These are phyloP conservation scores for Fallopia convolvulus DNA, from an alignment of 148 eudicot genomes.

Conservation along the genomic window DNA sequence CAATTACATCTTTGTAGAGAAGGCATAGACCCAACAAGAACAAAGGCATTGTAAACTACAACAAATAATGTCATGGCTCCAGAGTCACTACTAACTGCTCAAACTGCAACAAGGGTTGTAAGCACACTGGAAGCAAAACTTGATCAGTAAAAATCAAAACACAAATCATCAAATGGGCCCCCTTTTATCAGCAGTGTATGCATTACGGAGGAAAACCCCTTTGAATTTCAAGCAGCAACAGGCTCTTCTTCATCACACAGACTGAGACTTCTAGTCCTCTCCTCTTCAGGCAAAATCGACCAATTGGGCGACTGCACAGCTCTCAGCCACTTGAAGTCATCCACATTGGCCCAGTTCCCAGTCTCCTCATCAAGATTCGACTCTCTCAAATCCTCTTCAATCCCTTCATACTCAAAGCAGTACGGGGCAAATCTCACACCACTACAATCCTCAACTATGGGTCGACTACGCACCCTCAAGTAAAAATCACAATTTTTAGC, in stretches of 20 bases:
- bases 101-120: too few relatives aligned
- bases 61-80: too few relatives aligned
- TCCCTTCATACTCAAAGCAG: constrained; percentile 58
- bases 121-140: too few relatives aligned
- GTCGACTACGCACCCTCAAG: constrained; percentile 71
- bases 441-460: constrained; percentile 72
- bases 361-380: constrained; percentile 66
- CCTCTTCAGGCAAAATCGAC: constrained; percentile 62
- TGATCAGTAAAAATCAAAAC: too few relatives aligned
- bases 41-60: too few relatives aligned
- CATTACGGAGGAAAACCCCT: too few relatives aligned
- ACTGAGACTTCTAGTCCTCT: constrained; percentile 27
- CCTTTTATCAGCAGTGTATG: too few relatives aligned
- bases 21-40: too few relatives aligned
- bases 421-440: constrained; percentile 84
- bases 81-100: too few relatives aligned
- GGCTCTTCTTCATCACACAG: constrained; percentile 22
- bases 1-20: too few relatives aligned
- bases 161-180: too few relatives aligned
- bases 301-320: constrained; percentile 86
- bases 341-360: constrained; percentile 78
- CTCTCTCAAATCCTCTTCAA: constrained; percentile 52
- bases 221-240: neutral
- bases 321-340: constrained; percentile 81
- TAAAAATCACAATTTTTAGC: constrained; percentile 67